Evolutionary conservation across 1,284 basidiomycete genomes (phyloP).

Genomic region (Moesziomyces sp.): DNA sequence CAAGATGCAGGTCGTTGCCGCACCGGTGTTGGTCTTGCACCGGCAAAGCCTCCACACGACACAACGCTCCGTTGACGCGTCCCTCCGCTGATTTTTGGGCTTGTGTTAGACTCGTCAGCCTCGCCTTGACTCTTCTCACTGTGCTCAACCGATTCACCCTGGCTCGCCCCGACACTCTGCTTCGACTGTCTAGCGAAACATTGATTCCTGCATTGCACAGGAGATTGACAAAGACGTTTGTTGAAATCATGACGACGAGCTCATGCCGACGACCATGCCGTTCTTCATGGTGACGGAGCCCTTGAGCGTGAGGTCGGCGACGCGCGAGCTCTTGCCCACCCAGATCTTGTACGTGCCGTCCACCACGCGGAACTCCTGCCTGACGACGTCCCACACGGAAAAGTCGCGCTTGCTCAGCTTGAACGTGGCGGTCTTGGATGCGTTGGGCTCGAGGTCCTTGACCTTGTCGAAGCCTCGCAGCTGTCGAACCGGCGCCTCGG

Average conservation of each 20-base stretch:
- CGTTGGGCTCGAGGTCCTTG: slow-evolving; percentile 15
- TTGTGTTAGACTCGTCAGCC: background rate
- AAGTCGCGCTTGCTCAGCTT: slow-evolving; percentile 47
- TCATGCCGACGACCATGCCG: slow-evolving; percentile 13
- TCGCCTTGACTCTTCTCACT: background rate
- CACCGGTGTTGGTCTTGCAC: slow-evolving; percentile 7
- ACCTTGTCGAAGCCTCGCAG: slow-evolving; percentile 59
- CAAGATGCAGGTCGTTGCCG: background rate
- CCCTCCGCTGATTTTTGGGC: slow-evolving; percentile 3
- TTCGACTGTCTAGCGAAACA: too few species aligned
- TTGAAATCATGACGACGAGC: slow-evolving; percentile 1
- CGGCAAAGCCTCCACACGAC: background rate
- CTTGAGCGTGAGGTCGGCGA: slow-evolving; percentile 15
- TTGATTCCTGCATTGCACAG: too few species aligned
- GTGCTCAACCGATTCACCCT: too few species aligned
- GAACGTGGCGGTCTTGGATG: slow-evolving; percentile 34
- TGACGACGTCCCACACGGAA: slow-evolving; percentile 40
- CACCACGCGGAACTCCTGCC: slow-evolving; percentile 41
- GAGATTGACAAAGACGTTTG: too few species aligned
- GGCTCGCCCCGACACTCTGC: too few species aligned
- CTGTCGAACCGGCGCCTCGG: slow-evolving; percentile 29
- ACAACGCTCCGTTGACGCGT: slow-evolving; percentile 11
- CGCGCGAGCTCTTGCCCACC: slow-evolving; percentile 35
- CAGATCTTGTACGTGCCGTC: slow-evolving; percentile 45
- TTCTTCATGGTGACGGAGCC: slow-evolving; percentile 31